Conservation (phyloP, 768 basidiomycete genomes). For the Mycena venus region DNA sequence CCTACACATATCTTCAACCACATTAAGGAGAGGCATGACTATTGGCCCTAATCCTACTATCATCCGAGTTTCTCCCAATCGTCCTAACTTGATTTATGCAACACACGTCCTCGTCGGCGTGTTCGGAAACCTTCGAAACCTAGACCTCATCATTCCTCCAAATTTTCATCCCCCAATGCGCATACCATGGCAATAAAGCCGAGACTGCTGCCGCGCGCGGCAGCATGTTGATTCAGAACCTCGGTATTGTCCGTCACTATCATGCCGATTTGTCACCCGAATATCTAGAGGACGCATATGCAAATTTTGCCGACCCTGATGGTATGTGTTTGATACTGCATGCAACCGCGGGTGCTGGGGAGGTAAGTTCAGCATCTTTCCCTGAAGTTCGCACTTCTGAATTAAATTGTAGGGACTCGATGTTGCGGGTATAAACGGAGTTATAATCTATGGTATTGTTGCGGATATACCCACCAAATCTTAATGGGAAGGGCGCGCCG, state of each 20-base stretch:
- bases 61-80: not conserved
- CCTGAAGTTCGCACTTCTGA: not conserved
- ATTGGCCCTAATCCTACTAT: not conserved
- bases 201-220: not conserved
- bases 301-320: conserved; percentile 5
- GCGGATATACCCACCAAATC: not conserved
- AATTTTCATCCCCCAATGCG: conserved; percentile 11
- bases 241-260: conserved; percentile 4
- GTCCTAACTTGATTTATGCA: conserved; percentile 1
- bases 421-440: not conserved
- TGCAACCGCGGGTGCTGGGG: not conserved
- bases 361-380: not conserved
- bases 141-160: not conserved
- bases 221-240: not conserved
- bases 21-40: not conserved
- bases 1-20: not conserved
- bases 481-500: conserved; percentile 3
- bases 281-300: not conserved
- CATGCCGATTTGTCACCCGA: conserved; percentile 9
- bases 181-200: not conserved
- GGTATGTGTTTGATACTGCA: not conserved
- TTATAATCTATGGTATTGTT: not conserved
- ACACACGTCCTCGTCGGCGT: not conserved
- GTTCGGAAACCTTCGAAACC: not conserved
- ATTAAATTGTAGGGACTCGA: not conserved